These are phyloP conservation scores for Asterochloris erici DNA, from an alignment of 139 green algal genomes.

Conservation along the genomic window DNA sequence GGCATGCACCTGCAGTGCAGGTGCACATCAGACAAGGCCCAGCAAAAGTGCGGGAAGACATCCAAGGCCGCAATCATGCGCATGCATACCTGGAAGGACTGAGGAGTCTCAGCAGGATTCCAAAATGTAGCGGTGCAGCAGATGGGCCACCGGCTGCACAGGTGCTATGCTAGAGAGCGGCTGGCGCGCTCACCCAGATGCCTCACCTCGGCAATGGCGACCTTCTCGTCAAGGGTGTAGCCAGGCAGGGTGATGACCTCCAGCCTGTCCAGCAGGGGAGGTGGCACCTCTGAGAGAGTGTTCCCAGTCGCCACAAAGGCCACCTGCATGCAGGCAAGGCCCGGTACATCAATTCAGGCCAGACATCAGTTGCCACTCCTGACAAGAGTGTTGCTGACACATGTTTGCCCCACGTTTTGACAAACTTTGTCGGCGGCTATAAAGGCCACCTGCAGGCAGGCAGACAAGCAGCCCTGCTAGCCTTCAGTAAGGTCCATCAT, in stretches of 20 bases:
- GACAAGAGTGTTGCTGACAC: too few species aligned
- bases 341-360: too few species aligned
- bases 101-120: too few species aligned
- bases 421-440: too few species aligned
- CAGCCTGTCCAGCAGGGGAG: conserved; percentile 22
- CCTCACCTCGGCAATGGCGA: conserved; percentile 30
- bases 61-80: not conserved
- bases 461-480: too few species aligned
- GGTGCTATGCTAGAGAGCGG: not conserved
- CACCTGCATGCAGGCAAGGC: conserved; percentile 19
- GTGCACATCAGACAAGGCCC: not conserved
- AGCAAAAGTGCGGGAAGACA: not conserved
- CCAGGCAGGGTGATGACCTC: conserved; percentile 48
- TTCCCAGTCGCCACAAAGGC: conserved; percentile 30
- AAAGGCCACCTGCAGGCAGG: too few species aligned
- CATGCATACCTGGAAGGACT: not conserved
- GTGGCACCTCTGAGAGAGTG: conserved; percentile 8
- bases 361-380: too few species aligned
- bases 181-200: not conserved
- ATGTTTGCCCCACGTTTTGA: too few species aligned
- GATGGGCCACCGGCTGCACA: not conserved
- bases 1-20: too few species aligned
- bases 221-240: conserved; percentile 57
- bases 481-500: too few species aligned
- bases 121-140: not conserved